A percentile compares a stretch with the other conserved stretches of the same genome.
Evolutionary conservation across 2,329 filamentous ascomycete species (phyloP).

Genomic region (Drechmeria coniospora): DNA sequence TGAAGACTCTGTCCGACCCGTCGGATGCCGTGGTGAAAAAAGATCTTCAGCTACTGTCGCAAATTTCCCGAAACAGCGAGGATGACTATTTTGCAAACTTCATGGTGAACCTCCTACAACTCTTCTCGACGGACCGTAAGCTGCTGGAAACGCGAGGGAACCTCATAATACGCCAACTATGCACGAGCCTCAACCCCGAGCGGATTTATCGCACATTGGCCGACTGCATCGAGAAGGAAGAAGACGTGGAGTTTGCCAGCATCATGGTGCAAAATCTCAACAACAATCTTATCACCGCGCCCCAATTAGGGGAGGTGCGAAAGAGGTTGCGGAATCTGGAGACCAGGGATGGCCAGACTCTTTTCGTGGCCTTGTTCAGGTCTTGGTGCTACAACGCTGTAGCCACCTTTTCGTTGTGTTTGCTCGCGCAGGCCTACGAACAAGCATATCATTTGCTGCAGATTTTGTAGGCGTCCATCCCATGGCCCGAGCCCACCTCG

Average conservation of each 20-base stretch:
- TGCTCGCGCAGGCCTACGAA: slow-evolving; percentile 93
- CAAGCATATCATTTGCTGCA: slow-evolving; percentile 93
- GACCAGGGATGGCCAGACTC: slow-evolving; percentile 84
- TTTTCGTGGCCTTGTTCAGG: slow-evolving; percentile 86
- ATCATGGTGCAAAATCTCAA: slow-evolving; percentile 99
- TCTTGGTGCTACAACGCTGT: slow-evolving; percentile 99
- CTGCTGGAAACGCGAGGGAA: slow-evolving; percentile 87
- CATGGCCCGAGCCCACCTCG: background rate
- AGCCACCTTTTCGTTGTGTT: slow-evolving; percentile 87
- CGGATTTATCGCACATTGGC: slow-evolving; percentile 90
- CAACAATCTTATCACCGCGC: slow-evolving; percentile 96
- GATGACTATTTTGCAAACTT: slow-evolving; percentile 97
- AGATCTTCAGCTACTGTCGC: slow-evolving; percentile 82
- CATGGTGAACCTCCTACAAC: slow-evolving; percentile 89
- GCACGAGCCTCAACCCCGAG: slow-evolving; percentile 82
- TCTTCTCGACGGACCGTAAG: slow-evolving; percentile 88
- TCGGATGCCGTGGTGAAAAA: slow-evolving; percentile 92
- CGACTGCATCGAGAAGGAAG: slow-evolving; percentile 93
- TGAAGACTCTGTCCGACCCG: slow-evolving; percentile 92
- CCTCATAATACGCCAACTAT: slow-evolving; percentile 89
- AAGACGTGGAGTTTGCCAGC: slow-evolving; percentile 95
- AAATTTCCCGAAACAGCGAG: slow-evolving; percentile 92
- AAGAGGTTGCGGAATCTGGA: slow-evolving; percentile 85
- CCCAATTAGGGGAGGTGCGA: slow-evolving; percentile 78
- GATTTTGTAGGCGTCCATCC: slow-evolving; percentile 71